phyloP scores from a whole-genome alignment of 768 basidiomycete species.

The Pholiota molesta region DNA sequence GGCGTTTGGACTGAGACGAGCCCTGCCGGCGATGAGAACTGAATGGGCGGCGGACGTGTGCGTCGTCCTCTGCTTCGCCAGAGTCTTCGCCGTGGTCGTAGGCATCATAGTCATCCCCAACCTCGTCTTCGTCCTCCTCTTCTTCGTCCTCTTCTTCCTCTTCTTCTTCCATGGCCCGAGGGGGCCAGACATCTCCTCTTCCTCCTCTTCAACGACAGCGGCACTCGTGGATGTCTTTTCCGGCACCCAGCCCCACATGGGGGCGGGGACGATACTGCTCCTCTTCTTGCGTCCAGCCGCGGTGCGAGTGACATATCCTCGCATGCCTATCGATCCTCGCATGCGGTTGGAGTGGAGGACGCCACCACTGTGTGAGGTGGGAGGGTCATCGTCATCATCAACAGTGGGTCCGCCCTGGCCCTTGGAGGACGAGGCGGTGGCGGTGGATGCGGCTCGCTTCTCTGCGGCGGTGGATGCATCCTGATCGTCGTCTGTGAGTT shows the following conservation, averaged over 20 bases:
- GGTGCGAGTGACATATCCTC: constrained; percentile 26
- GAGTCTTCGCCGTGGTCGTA: constrained; percentile 22
- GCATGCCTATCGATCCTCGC: constrained; percentile 18
- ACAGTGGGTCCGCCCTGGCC: constrained; percentile 12
- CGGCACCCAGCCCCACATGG: constrained; percentile 89
- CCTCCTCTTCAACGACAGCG: constrained; percentile 55
- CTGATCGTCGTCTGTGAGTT: constrained; percentile 82
- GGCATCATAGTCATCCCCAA: constrained; percentile 35
- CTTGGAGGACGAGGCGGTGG: constrained; percentile 26
- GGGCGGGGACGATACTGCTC: constrained; percentile 72
- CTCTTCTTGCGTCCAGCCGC: constrained; percentile 50
- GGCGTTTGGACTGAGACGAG: constrained; percentile 12
- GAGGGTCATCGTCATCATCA: constrained; percentile 21
- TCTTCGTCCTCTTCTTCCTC: constrained; percentile 40
- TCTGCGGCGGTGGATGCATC: constrained; percentile 37
- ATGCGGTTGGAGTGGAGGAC: constrained; percentile 21
- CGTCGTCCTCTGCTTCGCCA: constrained; percentile 23
- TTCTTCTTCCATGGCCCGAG: constrained; percentile 62
- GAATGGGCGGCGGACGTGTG: constrained; percentile 7
- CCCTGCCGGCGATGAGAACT: constrained; percentile 18
- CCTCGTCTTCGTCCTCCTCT: constrained; percentile 40
- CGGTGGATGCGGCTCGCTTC: constrained; percentile 23
- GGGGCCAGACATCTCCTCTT: constrained; percentile 41
- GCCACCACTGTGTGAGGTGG: constrained; percentile 8
- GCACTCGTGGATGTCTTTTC: constrained; percentile 33